Evolutionary conservation across 192 early-diverging fungal genomes (phyloP), one percentile per base, ranked within the genome.

Genomic region (Linnemannia zychae): DNA sequence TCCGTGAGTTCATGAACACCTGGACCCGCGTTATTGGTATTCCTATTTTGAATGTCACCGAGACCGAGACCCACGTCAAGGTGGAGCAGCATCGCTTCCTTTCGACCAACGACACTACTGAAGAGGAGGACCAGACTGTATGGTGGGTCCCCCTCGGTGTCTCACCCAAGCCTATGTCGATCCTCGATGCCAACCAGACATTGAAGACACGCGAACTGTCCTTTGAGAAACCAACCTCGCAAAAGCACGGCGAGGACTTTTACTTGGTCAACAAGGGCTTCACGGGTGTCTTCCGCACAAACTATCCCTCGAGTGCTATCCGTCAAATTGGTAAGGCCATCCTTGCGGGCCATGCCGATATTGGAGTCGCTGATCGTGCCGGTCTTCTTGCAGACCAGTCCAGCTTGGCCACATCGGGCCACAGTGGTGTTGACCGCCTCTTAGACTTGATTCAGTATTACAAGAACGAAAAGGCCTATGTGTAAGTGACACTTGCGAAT

Each of bases 231-330:
- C 90, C 93, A 52, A 33, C 28, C 28, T 78, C 91, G 24, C 79
- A 91, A 24, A 78, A 84, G 31, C 71, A 87, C 33, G 84, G 63
- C 69, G 76, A 89, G 31, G 68, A 57, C 88, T 44, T 93, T 83
- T 95, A 91, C 87, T 96, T 98, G 89, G 89, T 99, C 70, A 99
- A 99, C 91, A 84, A 87, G 65, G 89, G 89, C 57, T 91, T 91
- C 52, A 94, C 93, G n/a, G 94, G 95, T 3, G 90, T 99, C 67
- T 99, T 94, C 89, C 93, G 98, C 22, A 97, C 97, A 11, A 91
- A 94, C 38, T 95, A 95, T 72, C 87, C 93, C 33, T 70, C 87
- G 33, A 80, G 87, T 0, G 81, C 89, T 22, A 82, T 94, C 67
- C 75, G 66, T 37, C 75, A 83, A 6, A 76, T 95, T 38, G 93